Base-by-base conservation (phyloP, 495 filamentous ascomycete species). In the Amorphotheca resinae region DNA sequence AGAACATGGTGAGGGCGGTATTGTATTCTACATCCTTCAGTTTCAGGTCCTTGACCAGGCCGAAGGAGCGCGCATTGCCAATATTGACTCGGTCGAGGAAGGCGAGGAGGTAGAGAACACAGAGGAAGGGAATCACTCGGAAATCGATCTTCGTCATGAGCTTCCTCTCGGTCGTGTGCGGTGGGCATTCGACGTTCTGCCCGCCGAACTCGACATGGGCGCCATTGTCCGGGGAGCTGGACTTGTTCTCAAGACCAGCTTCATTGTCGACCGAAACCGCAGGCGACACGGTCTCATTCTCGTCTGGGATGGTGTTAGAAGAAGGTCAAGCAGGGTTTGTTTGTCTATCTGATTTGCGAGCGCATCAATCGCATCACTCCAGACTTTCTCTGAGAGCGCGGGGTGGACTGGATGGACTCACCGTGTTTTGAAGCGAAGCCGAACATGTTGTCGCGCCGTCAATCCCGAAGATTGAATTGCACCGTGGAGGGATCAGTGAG, bases 61-160 rank as follows among this genome's bases (percentile, higher is more conserved):
- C 49, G 32, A 59, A 59, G 2, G 54, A 48, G 3, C 45, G 38
- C n/a, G 59, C 57, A 45, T 62, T 62, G 41, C 55, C 59, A 9
- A 60, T 80, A 51, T 85, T 87, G 49, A 59, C 79, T 59, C 86
- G 72, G 62, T 94, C 87, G 30, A 95, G 61, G 59, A 95, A 95
- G 37, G 87, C 87, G 22, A 93, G 66, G 14, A 93, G 64, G 54
- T 94, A 95, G 54, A 95, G 61, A 25, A 94, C 65, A 54, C 79
- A 84, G 33, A 95, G 63, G 50, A 81, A 83, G 0, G 88, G 88
- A 35, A 96, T 67, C 21, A 95, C 69, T 51, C 79, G 78, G 53
- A 76, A 63, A 58, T 96, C 88, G 51, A 94, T 83, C 55, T 80
- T 82, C 48, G 70, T 61, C 61, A 84, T 73, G 35, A 95, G 65